phyloP scores from a whole-genome alignment of 768 basidiomycete genomes.

The Mycena metata region DNA sequence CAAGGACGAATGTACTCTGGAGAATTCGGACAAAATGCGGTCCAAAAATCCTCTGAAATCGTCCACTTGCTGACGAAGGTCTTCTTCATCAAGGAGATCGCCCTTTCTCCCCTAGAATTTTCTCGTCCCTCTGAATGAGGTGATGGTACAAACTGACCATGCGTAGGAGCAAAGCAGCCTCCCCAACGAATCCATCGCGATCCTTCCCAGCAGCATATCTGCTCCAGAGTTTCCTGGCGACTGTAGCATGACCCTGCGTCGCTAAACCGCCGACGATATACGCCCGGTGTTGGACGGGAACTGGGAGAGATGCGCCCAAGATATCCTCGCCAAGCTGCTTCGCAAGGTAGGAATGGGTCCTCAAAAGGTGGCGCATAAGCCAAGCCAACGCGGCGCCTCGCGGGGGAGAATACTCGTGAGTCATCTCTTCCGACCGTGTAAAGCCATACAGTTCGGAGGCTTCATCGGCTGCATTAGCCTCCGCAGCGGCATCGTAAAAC shows the following conservation, averaged over 20 bases:
- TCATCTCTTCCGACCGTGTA: slow-evolving; percentile 52
- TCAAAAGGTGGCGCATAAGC: slow-evolving; percentile 64
- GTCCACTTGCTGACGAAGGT: slow-evolving; percentile 33
- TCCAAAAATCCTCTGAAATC: slow-evolving; percentile 57
- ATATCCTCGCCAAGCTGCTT: slow-evolving; percentile 66
- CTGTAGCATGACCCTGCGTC: slow-evolving; percentile 58
- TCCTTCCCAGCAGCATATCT: slow-evolving; percentile 62
- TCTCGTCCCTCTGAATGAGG: slow-evolving; percentile 41
- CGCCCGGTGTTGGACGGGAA: slow-evolving; percentile 62
- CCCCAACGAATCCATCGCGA: slow-evolving; percentile 56
- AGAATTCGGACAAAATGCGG: slow-evolving; percentile 61
- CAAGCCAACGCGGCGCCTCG: slow-evolving; percentile 59
- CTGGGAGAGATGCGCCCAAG: slow-evolving; percentile 52
- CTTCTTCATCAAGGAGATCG: slow-evolving; percentile 23
- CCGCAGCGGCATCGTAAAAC: slow-evolving; percentile 59
- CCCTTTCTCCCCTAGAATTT: slow-evolving; percentile 26
- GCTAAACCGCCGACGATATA: slow-evolving; percentile 64
- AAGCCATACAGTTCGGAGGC: slow-evolving; percentile 63
- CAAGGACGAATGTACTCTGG: slow-evolving; percentile 60
- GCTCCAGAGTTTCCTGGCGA: slow-evolving; percentile 71
- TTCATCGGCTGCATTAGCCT: slow-evolving; percentile 45
- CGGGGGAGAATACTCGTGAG: slow-evolving; percentile 66
- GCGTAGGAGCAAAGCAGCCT: slow-evolving; percentile 60
- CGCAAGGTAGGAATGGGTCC: slow-evolving; percentile 59
- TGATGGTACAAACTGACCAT: slow-evolving; percentile 63